phyloP scores from a whole-genome alignment of 106 monocot species.

The Dioscorea alata region DNA sequence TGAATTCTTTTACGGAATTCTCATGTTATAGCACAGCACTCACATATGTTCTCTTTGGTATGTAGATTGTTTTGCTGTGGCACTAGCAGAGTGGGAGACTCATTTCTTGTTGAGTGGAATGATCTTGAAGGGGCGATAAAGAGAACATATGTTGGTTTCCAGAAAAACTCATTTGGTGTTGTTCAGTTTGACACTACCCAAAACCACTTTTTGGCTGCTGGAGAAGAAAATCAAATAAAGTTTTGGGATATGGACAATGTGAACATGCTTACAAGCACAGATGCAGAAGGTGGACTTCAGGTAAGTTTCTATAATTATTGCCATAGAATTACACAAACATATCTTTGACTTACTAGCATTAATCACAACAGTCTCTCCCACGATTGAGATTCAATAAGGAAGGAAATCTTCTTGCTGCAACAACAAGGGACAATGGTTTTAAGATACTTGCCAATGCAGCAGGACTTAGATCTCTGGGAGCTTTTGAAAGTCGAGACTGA shows the following conservation, averaged over 20 bases:
- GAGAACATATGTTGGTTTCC: slow-evolving; percentile 64
- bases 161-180: slow-evolving; percentile 53
- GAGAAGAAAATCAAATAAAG: slow-evolving; percentile 77
- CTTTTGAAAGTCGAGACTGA: slow-evolving; percentile 30
- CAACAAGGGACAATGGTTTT: slow-evolving; percentile 63
- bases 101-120: slow-evolving; percentile 81
- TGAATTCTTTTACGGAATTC: not conserved
- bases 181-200: slow-evolving; percentile 81
- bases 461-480: slow-evolving; percentile 48
- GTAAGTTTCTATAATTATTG: slow-evolving; percentile 28
- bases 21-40: not conserved
- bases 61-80: slow-evolving; percentile 85
- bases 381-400: slow-evolving; percentile 82
- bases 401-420: slow-evolving; percentile 77
- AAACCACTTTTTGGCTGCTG: slow-evolving; percentile 81
- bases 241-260: slow-evolving; percentile 79
- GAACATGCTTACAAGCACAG: slow-evolving; percentile 60
- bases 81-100: slow-evolving; percentile 83
- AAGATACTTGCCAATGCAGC: slow-evolving; percentile 83
- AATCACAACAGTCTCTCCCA: slow-evolving; percentile 43
- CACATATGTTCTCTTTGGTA: slow-evolving; percentile 6
- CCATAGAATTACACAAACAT: not conserved
- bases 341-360: not conserved
- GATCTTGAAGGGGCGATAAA: slow-evolving; percentile 90
- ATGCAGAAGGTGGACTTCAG: slow-evolving; percentile 73